Base-by-base conservation (phyloP, 2,329 filamentous ascomycete genomes). In the Arthrobotrys entomopaga region DNA sequence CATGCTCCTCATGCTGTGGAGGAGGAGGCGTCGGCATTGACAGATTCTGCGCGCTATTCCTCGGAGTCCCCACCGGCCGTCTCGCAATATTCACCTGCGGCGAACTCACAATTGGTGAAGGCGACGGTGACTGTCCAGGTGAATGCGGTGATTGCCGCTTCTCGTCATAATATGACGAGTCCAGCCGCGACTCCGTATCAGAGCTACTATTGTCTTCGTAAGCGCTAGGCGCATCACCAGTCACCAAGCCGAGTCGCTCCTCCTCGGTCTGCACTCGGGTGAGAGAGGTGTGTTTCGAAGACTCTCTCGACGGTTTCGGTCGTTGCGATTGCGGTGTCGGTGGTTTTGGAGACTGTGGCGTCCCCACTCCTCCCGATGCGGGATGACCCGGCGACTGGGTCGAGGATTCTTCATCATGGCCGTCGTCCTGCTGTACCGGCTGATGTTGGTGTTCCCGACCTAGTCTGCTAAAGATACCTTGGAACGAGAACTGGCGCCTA, bases 401-500 rank as follows among this genome's bases (percentile, higher is more conserved):
- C 3, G 64, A 69, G 26, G 72, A 58, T 13, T 64, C 74, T 52
- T 78, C 75, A 57, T 65, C 61, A 19, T 24, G 67, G 24, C 69
- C 65, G 15, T 76, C 76, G 19, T 76, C 77, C 69, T 80, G 80
- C 74, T 79, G 72, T 56, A 77, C 77, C 61, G 81, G 77, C 56
- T 79, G 76, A 50, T 79, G 80, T 77, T 79, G 79, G 72, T 84
- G 84, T 77, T 85, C 82, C 57, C 89, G 86, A 73, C 70, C 70
- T 20, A 74, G 63, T 59, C 70, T 61, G 40, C 84, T 83, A 81
- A 97, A 95, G 60, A 97, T 88, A 77, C 91, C 92, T 77, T 93
- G 90, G 84, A 98, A 98, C 16, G 91, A 96, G 82, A 98, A 99
- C 80, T 97, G 92, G 73, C 94, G 87, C 77, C 84, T 87, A 10